Evolutionary conservation across 139 green algal species (phyloP).

Genomic region (Auxenochlorella protothecoides): DNA sequence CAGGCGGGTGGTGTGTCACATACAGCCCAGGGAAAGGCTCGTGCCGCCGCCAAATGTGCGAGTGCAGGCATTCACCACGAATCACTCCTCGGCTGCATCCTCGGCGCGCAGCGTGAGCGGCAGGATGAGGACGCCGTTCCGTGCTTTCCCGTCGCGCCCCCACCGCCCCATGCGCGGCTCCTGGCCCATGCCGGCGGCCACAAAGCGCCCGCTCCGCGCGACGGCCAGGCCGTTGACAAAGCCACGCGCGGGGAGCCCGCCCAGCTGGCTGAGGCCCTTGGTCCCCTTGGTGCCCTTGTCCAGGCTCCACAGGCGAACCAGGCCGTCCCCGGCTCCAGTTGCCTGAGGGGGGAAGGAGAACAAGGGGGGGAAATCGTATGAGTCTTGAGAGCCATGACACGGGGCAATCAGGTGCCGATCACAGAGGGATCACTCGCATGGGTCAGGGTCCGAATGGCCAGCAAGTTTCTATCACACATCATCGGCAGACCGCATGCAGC

Average conservation of each 20-base stretch:
- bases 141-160: conserved; percentile 47
- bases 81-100: too few relatives aligned
- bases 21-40: too few relatives aligned
- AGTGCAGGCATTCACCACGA: too few relatives aligned
- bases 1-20: too few relatives aligned
- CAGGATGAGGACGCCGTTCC: conserved; percentile 82
- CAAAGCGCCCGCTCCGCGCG: conserved; percentile 48
- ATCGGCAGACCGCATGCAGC: too few relatives aligned
- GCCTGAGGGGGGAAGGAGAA: conserved; percentile 18
- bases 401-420: too few relatives aligned
- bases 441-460: too few relatives aligned
- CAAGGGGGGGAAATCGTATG: too few relatives aligned
- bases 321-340: conserved; percentile 76
- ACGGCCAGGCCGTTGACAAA: conserved; percentile 87
- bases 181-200: conserved; percentile 80
- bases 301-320: conserved; percentile 70
- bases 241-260: conserved; percentile 57
- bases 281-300: conserved; percentile 7
- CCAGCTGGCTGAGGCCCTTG: conserved; percentile 31
- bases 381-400: too few relatives aligned
- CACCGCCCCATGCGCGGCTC: conserved; percentile 89
- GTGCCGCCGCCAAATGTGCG: too few relatives aligned
- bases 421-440: too few relatives aligned
- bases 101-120: conserved; percentile 19
- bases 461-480: too few relatives aligned